phyloP scores from a whole-genome alignment of 1,284 basidiomycete species.

The Ceratobasidium sp. region DNA sequence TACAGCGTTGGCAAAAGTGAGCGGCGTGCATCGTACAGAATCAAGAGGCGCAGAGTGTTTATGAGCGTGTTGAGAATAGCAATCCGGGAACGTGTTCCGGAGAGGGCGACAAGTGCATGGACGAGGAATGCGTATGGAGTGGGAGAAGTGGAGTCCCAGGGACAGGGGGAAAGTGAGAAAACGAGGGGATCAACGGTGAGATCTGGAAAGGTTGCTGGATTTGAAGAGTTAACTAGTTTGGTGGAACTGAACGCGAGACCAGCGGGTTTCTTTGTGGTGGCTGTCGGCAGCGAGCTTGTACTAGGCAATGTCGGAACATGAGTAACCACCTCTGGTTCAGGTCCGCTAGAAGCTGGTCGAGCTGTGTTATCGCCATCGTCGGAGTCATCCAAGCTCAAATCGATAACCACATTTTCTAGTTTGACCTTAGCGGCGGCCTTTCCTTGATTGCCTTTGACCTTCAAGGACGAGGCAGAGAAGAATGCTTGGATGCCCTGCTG shows the following conservation, averaged over 20 bases:
- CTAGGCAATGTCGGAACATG: too few species aligned
- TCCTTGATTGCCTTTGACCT: background rate
- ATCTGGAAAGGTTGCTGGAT: constrained; percentile 47
- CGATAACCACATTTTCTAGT: constrained; percentile 1
- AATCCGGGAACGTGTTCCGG: constrained; percentile 83
- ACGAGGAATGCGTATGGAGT: constrained; percentile 87
- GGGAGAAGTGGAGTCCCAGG: constrained; percentile 56
- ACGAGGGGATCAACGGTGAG: constrained; percentile 56
- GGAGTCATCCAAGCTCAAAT: constrained; percentile 8
- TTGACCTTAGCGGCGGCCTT: background rate
- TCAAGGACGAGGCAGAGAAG: background rate
- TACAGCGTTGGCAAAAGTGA: constrained; percentile 88
- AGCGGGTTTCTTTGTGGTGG: background rate
- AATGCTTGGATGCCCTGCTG: constrained; percentile 11
- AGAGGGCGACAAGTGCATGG: constrained; percentile 76
- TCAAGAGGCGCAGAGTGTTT: constrained; percentile 79
- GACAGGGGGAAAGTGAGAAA: constrained; percentile 51
- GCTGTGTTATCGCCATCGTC: background rate
- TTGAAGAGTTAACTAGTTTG: background rate
- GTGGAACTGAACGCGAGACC: background rate
- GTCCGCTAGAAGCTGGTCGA: too few species aligned
- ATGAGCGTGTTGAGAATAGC: constrained; percentile 82
- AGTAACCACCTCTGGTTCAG: too few species aligned
- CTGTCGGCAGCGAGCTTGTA: background rate
- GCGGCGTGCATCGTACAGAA: constrained; percentile 67